These are phyloP conservation scores for Diaporthe vexans DNA, from an alignment of 2,329 filamentous ascomycete genomes.

Conservation along the genomic window DNA sequence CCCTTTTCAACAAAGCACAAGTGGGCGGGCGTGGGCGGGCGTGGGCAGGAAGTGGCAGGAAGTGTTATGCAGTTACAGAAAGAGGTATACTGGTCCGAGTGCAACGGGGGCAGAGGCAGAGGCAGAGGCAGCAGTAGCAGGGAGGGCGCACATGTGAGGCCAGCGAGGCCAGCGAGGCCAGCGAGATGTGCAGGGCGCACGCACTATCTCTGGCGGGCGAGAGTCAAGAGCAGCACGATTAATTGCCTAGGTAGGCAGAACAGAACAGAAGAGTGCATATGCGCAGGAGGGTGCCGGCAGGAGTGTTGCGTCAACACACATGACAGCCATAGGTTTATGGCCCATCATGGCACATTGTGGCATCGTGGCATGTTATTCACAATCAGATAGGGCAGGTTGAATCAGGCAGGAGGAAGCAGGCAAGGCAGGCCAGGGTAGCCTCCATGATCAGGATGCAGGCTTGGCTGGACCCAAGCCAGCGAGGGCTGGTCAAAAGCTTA, in stretches of 20 bases:
- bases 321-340: not conserved
- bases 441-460: not conserved
- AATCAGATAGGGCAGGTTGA: conserved; percentile 1
- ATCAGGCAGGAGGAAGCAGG: conserved; percentile 20
- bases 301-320: conserved; percentile 26
- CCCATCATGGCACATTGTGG: too few species aligned
- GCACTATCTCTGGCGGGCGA: not conserved
- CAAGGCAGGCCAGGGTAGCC: too few species aligned
- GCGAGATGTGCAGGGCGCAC: conserved; percentile 2
- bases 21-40: not conserved
- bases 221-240: not conserved
- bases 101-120: not conserved
- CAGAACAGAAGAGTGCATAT: not conserved
- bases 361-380: not conserved
- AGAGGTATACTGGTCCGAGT: conserved; percentile 22
- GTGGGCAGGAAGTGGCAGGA: not conserved
- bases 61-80: conserved; percentile 9
- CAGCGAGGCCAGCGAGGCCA: not conserved
- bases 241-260: not conserved
- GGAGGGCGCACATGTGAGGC: not conserved
- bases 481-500: conserved; percentile 14
- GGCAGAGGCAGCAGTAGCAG: too few species aligned
- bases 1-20: conserved; percentile 30
- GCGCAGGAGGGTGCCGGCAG: conserved; percentile 24
- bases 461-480: too few species aligned